Evolutionary conservation across 495 filamentous ascomycete genomes (phyloP).

Genomic region (Trichodelitschia bisporula): DNA sequence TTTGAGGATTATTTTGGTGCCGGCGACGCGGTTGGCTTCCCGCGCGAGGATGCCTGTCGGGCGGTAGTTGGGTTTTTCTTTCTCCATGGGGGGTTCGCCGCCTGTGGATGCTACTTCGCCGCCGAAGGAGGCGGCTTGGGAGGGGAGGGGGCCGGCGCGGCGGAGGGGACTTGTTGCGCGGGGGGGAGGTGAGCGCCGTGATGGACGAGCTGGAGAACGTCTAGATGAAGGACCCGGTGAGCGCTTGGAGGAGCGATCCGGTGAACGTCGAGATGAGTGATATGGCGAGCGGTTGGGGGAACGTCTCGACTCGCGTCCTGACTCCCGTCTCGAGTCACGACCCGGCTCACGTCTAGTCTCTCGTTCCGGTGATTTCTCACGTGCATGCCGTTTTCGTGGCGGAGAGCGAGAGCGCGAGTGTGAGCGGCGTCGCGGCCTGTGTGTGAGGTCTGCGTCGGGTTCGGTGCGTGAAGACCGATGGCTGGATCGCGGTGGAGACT

Average conservation of each 20-base stretch:
- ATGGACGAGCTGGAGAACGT: neutral
- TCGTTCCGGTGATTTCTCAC: too few species aligned
- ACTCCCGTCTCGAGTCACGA: too few species aligned
- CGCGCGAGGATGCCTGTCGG: slow-evolving; percentile 63
- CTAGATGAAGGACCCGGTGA: neutral
- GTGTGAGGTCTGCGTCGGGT: too few species aligned
- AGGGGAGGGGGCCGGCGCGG: slow-evolving; percentile 13
- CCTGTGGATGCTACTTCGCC: slow-evolving; percentile 2
- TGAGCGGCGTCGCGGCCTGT: neutral
- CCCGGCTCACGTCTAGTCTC: too few species aligned
- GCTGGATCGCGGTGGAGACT: too few species aligned
- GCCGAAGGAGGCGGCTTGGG: slow-evolving; percentile 16
- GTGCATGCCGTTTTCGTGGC: neutral
- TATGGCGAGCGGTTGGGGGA: too few species aligned
- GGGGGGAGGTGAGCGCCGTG: neutral
- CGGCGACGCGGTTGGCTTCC: slow-evolving; percentile 59
- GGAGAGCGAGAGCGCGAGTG: neutral
- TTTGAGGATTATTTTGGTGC: slow-evolving; percentile 53
- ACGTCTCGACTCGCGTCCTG: too few species aligned
- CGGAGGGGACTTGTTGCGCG: slow-evolving; percentile 3
- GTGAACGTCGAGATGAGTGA: too few species aligned
- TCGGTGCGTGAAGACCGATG: too few species aligned
- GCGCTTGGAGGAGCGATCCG: neutral
- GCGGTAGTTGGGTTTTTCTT: slow-evolving; percentile 72
- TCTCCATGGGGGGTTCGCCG: slow-evolving; percentile 23